phyloP scores from a whole-genome alignment of 192 early-diverging fungal genomes.

The Podila epicladia region DNA sequence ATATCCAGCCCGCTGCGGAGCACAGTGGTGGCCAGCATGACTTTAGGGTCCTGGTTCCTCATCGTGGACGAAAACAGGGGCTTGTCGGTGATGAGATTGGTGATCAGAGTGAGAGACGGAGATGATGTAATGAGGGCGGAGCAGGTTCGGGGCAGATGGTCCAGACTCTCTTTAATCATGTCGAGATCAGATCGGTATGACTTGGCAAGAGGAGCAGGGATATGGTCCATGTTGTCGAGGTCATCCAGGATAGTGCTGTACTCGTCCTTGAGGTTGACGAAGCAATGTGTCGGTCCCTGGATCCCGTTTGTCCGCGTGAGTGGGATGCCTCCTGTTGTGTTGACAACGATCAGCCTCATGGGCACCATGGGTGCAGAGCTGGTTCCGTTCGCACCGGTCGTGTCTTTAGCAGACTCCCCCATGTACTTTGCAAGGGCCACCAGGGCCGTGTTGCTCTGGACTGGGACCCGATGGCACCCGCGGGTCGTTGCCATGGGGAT shows the following conservation, averaged over 20 bases:
- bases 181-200: constrained; percentile 53
- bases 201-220: constrained; percentile 13
- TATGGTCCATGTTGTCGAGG: constrained; percentile 50
- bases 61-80: constrained; percentile 67
- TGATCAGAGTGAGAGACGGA: constrained; percentile 64
- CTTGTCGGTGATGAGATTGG: constrained; percentile 84
- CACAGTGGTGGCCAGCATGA: constrained; percentile 72
- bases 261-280: constrained; percentile 88
- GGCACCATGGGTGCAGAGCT: constrained; percentile 45
- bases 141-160: constrained; percentile 74
- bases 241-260: constrained; percentile 63
- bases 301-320: constrained; percentile 56
- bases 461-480: constrained; percentile 48
- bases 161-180: constrained; percentile 74
- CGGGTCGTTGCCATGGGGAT: constrained; percentile 54
- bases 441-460: constrained; percentile 62
- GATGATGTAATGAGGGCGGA: constrained; percentile 79
- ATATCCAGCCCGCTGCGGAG: constrained; percentile 83
- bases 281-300: constrained; percentile 62
- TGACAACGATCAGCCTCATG: constrained; percentile 72
- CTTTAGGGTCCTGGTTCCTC: constrained; percentile 42
- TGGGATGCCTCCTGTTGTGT: constrained; percentile 75
- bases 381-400: background rate
- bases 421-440: constrained; percentile 59
- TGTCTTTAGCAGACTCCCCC: constrained; percentile 15